Conservation (phyloP, 768 basidiomycete genomes). For the Podaxis carcinomalis region DNA sequence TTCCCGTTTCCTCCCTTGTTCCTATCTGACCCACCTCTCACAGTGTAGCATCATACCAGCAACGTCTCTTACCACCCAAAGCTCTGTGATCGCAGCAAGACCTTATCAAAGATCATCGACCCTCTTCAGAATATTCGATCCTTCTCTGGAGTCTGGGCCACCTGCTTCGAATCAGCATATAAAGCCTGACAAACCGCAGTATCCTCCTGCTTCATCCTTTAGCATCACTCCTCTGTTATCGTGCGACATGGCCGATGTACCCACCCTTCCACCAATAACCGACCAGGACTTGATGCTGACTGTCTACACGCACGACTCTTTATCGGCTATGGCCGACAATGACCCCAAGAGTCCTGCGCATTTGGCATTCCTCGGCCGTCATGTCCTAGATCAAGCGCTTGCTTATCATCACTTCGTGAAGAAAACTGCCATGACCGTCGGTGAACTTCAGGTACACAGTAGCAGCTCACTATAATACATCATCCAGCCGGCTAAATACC, state of each 20-base stretch:
- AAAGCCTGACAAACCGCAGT: neutral
- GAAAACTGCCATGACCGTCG: neutral
- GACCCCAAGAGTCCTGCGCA: neutral
- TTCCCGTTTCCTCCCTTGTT: no score
- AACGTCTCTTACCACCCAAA: no score
- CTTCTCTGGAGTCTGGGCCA: no score
- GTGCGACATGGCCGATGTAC: constrained; percentile 25
- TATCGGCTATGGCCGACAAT: neutral
- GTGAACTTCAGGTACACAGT: neutral
- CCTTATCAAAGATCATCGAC: no score
- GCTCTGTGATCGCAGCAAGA: no score
- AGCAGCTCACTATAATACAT: neutral
- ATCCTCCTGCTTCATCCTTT: neutral
- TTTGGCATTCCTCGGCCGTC: neutral
- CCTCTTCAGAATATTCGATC: no score
- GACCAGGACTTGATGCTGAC: constrained; percentile 52
- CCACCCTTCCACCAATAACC: constrained; percentile 51
- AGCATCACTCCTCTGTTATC: constrained; percentile 11
- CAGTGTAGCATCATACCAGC: no score
- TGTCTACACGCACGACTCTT: constrained; percentile 47
- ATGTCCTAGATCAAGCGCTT: neutral
- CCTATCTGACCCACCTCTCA: no score
- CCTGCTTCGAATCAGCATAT: no score
- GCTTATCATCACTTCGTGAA: neutral
- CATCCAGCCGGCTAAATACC: neutral